These are phyloP conservation scores for Bisporella sp. DNA, from an alignment of 2,329 filamentous ascomycete genomes.

Conservation along the genomic window DNA sequence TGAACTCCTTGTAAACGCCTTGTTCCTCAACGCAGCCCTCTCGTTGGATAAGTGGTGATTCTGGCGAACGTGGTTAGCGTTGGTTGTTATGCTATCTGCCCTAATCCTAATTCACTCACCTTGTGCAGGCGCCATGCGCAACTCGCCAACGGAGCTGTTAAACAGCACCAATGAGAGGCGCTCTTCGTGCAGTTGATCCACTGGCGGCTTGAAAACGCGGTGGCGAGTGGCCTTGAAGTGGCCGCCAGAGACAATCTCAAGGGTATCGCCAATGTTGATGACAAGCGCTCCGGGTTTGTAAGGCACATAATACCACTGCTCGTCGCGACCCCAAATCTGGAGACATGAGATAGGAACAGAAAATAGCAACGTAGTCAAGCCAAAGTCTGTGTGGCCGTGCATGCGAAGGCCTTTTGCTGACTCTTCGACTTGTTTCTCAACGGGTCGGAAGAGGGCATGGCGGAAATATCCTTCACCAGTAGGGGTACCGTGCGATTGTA, in stretches of 20 bases:
- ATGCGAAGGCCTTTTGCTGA: conserved; percentile 35
- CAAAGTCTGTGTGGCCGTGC: conserved; percentile 41
- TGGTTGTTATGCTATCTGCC: background rate
- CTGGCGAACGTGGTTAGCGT: conserved; percentile 7
- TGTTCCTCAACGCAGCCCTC: conserved; percentile 38
- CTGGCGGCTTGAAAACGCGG: conserved; percentile 35
- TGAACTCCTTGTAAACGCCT: conserved; percentile 39
- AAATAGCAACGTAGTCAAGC: conserved; percentile 38
- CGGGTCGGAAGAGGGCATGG: conserved; percentile 35
- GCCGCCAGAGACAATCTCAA: conserved; percentile 38
- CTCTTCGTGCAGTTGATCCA: conserved; percentile 33
- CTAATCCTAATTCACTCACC: background rate
- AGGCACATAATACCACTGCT: conserved; percentile 39
- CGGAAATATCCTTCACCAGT: conserved; percentile 39
- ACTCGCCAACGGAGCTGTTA: conserved; percentile 38
- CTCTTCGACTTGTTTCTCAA: conserved; percentile 26
- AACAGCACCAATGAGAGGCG: conserved; percentile 37
- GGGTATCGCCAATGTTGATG: conserved; percentile 38
- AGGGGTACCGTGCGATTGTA: conserved; percentile 36
- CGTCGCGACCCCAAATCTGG: conserved; percentile 37
- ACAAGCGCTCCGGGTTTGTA: conserved; percentile 38
- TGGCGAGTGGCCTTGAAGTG: conserved; percentile 40
- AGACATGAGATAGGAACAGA: conserved; percentile 39
- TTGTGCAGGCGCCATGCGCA: conserved; percentile 35
- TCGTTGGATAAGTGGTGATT: conserved; percentile 31